Percentiles rank a stretch among this genome's conserved stretches.
phyloP scores from a whole-genome alignment of 768 basidiomycete genomes.

The Leccinum subtestaceum region DNA sequence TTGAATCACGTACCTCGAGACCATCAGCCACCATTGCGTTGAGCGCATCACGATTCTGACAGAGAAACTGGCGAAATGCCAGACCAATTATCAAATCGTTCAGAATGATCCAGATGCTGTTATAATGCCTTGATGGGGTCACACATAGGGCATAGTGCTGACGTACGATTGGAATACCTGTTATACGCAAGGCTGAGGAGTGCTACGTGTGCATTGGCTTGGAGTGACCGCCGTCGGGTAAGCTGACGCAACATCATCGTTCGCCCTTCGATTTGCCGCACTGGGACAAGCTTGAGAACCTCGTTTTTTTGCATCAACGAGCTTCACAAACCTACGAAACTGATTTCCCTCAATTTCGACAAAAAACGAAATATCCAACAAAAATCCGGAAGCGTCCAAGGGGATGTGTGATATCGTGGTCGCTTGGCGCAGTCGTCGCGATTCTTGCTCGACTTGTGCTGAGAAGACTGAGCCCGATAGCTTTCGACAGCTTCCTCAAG shows the following conservation, averaged over 20 bases:
- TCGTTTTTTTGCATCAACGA: background rate
- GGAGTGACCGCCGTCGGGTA: constrained; percentile 36
- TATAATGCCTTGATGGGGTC: constrained; percentile 67
- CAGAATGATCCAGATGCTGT: constrained; percentile 84
- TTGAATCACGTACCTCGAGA: too few relatives aligned
- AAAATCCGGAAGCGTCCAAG: background rate
- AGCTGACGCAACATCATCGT: constrained; percentile 43
- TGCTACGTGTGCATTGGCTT: constrained; percentile 33
- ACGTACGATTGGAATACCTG: constrained; percentile 41
- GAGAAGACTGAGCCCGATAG: background rate
- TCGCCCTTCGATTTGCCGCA: constrained; percentile 61
- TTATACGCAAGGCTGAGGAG: constrained; percentile 61
- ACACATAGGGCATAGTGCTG: background rate
- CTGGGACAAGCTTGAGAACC: constrained; percentile 30
- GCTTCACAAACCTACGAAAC: constrained; percentile 25
- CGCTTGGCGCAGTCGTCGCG: constrained; percentile 2
- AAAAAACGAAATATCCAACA: background rate
- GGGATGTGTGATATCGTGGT: background rate
- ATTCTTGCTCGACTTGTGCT: background rate
- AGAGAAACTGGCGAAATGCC: constrained; percentile 67
- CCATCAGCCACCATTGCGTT: constrained; percentile 33
- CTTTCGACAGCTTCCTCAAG: constrained; percentile 30
- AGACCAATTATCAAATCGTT: constrained; percentile 89
- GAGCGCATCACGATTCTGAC: constrained; percentile 57
- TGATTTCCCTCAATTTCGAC: constrained; percentile 17